Evolutionary conservation across 352 stramenopile genomes (phyloP), one percentile per base, ranked within the genome.

Genomic region (Globisporangium mamillatum): DNA sequence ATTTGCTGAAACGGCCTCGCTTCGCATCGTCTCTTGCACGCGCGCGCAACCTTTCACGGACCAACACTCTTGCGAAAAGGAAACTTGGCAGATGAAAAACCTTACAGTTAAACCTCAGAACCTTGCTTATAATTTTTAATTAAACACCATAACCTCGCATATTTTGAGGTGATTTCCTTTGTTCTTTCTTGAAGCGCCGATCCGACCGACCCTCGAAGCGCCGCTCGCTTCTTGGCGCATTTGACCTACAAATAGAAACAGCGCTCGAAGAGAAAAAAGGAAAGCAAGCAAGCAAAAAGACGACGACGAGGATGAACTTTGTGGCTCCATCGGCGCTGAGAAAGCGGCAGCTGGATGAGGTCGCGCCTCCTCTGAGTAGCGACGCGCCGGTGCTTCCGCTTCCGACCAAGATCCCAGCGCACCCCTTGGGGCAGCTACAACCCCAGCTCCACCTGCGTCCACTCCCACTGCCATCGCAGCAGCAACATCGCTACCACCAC

Each of bases 261-360:
- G 25, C 32, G 1, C 6, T 29, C 50, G 18, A 2, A 25, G 7
- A 38, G 24, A 32, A 32, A 6, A 52, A 12, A 53, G 32, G 25
- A 10, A 22, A 53, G 36, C 6, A 22, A 53, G 25, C 14, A 14
- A 60, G n/a, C 22, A 24, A 24, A 24, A 41, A 25, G 48, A 34
- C 27, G 32, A 48, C 32, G 3, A n/a, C 1, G 29, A 59, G 14
- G 5, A 70, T 66, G 65, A 59, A 64, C 58, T 65, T 50, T 20
- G 48, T 62, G 46, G 58, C 24, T 36, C 48, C 58, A 25, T 59
- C 65, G 1, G 58, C 65, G 38, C 32, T n/a, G 3, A 25, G 48
- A 6, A 71, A 71, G 60, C 66, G 66, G n/a, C 60, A 36, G 16
- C 38, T 71, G n/a, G 66, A 71, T 8, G 50, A 65, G 52, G 46